A percentile compares a stretch with the other conserved stretches of the same genome.
phyloP scores from a whole-genome alignment of 2,329 filamentous ascomycete species.

The Cadophora luteo-olivacea region DNA sequence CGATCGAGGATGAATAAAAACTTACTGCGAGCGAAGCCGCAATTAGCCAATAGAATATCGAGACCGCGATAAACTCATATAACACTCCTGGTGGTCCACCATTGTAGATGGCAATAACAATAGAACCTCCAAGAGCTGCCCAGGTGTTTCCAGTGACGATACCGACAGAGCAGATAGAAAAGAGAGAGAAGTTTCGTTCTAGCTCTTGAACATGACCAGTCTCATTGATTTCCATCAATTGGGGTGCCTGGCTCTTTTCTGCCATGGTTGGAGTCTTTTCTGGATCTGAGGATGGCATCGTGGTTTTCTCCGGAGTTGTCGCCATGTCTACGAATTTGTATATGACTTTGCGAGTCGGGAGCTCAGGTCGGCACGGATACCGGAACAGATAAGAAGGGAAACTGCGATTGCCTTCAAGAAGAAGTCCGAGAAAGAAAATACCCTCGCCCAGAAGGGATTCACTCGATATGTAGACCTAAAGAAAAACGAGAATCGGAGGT shows the following conservation, averaged over 20 bases:
- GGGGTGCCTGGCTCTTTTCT: conserved; percentile 11
- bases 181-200: conserved; percentile 55
- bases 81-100: conserved; percentile 67
- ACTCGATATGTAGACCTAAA: conserved; percentile 2
- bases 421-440: neutral
- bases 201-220: conserved; percentile 59
- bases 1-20: neutral
- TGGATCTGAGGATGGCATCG: conserved; percentile 18
- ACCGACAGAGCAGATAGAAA: conserved; percentile 53
- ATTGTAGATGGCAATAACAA: conserved; percentile 53
- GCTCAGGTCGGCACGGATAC: neutral
- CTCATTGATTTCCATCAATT: conserved; percentile 48
- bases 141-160: conserved; percentile 53
- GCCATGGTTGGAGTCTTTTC: conserved; percentile 26
- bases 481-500: neutral
- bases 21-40: conserved; percentile 56
- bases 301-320: neutral
- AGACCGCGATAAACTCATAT: conserved; percentile 64
- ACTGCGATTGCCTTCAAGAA: neutral
- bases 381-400: neutral
- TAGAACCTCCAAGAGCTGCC: conserved; percentile 54
- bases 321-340: neutral
- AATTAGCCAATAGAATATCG: conserved; percentile 58
- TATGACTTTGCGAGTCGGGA: neutral
- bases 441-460: neutral